These are phyloP conservation scores for Aphanocladium album DNA, from an alignment of 2,329 filamentous ascomycete genomes.

Conservation along the genomic window DNA sequence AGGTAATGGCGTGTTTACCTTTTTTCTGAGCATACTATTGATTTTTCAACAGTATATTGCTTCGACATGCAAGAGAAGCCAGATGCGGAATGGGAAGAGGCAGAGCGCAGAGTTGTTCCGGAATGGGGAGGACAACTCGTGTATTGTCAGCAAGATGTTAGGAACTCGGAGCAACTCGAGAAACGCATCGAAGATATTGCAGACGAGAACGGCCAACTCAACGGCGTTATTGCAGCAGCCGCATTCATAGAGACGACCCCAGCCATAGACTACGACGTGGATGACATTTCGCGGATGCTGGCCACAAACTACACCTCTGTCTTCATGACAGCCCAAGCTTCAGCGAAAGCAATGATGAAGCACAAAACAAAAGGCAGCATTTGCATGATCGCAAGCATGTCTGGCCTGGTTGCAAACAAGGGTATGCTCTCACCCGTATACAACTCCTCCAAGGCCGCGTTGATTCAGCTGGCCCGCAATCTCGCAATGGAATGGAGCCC, in stretches of 20 bases:
- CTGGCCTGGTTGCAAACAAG: constrained; percentile 47
- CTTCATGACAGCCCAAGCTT: constrained; percentile 63
- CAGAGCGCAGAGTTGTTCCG: constrained; percentile 56
- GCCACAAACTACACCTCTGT: constrained; percentile 66
- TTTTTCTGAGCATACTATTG: background rate
- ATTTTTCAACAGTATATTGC: constrained; percentile 44
- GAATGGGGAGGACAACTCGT: constrained; percentile 59
- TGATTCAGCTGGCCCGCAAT: constrained; percentile 57
- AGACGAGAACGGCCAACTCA: constrained; percentile 54
- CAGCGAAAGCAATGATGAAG: constrained; percentile 57
- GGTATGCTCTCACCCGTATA: constrained; percentile 63
- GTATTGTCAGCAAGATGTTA: constrained; percentile 65
- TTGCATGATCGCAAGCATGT: constrained; percentile 54
- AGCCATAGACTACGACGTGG: constrained; percentile 60
- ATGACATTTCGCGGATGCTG: constrained; percentile 56
- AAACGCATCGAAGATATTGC: constrained; percentile 55
- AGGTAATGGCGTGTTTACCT: constrained; percentile 25
- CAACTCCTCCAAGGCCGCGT: constrained; percentile 62
- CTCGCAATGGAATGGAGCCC: constrained; percentile 60
- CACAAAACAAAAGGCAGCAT: constrained; percentile 50
- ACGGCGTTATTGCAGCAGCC: constrained; percentile 66
- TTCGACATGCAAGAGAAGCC: constrained; percentile 49
- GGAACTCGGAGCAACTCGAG: constrained; percentile 55
- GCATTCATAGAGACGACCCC: constrained; percentile 64
- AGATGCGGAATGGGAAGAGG: constrained; percentile 52